Percentiles rank a stretch among this genome's conserved stretches.
Evolutionary conservation across 148 eudicot species (phyloP).

Genomic region (Camellia japonica): DNA sequence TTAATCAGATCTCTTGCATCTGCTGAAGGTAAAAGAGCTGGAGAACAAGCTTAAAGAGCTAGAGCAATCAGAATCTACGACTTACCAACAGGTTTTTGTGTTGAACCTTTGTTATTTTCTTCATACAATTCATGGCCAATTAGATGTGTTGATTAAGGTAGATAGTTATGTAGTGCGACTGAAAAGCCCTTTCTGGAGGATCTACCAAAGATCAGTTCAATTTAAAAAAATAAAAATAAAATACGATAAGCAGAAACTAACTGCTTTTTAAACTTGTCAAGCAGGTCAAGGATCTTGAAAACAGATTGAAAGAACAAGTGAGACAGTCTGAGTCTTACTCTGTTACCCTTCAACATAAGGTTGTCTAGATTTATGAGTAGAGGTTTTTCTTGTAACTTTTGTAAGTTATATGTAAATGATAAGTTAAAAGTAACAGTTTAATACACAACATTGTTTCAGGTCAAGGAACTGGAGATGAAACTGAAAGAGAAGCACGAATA

Average conservation of each 20-base stretch:
- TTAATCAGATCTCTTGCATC: constrained; percentile 18
- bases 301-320: constrained; percentile 61
- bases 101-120: not conserved
- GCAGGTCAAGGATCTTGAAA: constrained; percentile 77
- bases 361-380: constrained; percentile 6
- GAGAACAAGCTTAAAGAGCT: constrained; percentile 66
- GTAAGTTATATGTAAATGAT: not conserved
- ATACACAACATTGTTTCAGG: constrained; percentile 32
- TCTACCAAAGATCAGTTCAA: not conserved
- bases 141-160: not conserved
- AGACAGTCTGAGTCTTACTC: constrained; percentile 51
- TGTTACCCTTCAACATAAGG: constrained; percentile 64
- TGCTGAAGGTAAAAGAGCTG: constrained; percentile 62
- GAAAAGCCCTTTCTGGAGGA: not conserved
- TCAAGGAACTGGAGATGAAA: constrained; percentile 64
- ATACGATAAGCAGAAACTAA: constrained; percentile 1
- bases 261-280: constrained; percentile 15
- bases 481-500: constrained; percentile 50
- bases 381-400: not conserved
- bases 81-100: constrained; percentile 42
- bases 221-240: not conserved
- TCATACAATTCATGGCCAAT: not conserved
- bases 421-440: not conserved
- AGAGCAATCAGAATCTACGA: constrained; percentile 48
- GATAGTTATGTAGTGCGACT: not conserved